Percentiles rank a stretch among this genome's conserved stretches.
Evolutionary conservation across 768 basidiomycete species (phyloP).

Genomic region (Pulveroboletus sp.): DNA sequence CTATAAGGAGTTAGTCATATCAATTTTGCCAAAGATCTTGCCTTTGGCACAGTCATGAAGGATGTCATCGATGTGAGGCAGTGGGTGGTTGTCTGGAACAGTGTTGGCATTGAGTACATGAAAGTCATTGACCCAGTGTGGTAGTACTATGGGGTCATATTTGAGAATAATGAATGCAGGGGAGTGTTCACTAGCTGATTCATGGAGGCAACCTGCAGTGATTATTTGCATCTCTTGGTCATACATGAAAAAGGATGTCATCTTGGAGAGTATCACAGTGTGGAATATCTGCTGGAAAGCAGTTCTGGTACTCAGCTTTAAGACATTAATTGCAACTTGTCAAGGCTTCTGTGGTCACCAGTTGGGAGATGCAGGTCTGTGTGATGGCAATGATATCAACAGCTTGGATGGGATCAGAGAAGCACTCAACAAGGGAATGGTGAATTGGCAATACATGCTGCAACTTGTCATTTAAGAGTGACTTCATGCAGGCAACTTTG

Average conservation of each 20-base stretch:
- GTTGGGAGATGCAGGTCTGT: background rate
- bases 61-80: slow-evolving; percentile 21
- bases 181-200: slow-evolving; percentile 25
- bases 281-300: slow-evolving; percentile 28
- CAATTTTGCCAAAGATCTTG: slow-evolving; percentile 36
- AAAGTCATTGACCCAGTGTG: slow-evolving; percentile 33
- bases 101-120: slow-evolving; percentile 23
- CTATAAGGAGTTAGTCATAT: slow-evolving; percentile 43
- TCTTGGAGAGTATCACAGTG: slow-evolving; percentile 21
- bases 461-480: background rate
- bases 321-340: background rate
- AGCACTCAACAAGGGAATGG: too few species aligned
- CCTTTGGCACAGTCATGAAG: slow-evolving; percentile 27
- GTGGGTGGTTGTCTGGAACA: slow-evolving; percentile 12
- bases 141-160: slow-evolving; percentile 19
- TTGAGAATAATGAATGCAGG: slow-evolving; percentile 38
- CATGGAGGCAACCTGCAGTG: slow-evolving; percentile 27
- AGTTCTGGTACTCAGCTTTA: slow-evolving; percentile 8
- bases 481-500: too few species aligned
- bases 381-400: background rate
- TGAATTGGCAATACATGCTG: background rate
- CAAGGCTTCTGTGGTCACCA: background rate
- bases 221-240: slow-evolving; percentile 29
- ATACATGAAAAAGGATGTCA: slow-evolving; percentile 22
- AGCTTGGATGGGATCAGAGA: too few species aligned